Evolutionary conservation across 2,329 filamentous ascomycete genomes (phyloP).

Genomic region (Helotiales sp.): DNA sequence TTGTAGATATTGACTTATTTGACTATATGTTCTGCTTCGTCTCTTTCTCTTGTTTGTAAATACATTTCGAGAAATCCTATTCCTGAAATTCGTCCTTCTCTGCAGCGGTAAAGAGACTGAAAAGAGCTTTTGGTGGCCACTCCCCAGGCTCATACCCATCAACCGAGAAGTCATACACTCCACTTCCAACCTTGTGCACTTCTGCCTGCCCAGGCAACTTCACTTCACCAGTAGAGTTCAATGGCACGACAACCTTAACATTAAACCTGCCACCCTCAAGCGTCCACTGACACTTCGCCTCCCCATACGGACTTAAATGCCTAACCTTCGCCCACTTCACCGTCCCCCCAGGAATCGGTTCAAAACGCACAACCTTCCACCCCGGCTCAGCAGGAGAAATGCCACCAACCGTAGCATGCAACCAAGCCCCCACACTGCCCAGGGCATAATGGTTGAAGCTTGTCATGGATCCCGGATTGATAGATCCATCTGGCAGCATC

Average conservation of each 20-base stretch:
- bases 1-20: too few species aligned
- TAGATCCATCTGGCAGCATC: constrained; percentile 35
- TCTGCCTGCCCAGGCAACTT: constrained; percentile 36
- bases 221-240: constrained; percentile 31
- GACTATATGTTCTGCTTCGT: too few species aligned
- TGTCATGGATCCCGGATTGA: constrained; percentile 39
- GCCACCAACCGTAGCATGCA: constrained; percentile 43
- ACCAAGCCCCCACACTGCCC: constrained; percentile 32
- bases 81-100: neutral
- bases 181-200: constrained; percentile 30
- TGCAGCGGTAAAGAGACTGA: neutral
- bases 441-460: constrained; percentile 40
- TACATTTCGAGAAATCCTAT: too few species aligned
- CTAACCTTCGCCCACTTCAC: constrained; percentile 40
- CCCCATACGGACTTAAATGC: constrained; percentile 42
- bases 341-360: constrained; percentile 42
- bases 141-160: constrained; percentile 16
- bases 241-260: constrained; percentile 31
- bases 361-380: constrained; percentile 42
- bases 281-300: constrained; percentile 34
- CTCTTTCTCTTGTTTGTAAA: too few species aligned
- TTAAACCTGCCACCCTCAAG: constrained; percentile 24
- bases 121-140: constrained; percentile 22
- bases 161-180: constrained; percentile 22
- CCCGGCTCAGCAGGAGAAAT: constrained; percentile 39